Base-by-base conservation (phyloP, 2,329 filamentous ascomycete genomes). In the Ustilaginoidea virens region DNA sequence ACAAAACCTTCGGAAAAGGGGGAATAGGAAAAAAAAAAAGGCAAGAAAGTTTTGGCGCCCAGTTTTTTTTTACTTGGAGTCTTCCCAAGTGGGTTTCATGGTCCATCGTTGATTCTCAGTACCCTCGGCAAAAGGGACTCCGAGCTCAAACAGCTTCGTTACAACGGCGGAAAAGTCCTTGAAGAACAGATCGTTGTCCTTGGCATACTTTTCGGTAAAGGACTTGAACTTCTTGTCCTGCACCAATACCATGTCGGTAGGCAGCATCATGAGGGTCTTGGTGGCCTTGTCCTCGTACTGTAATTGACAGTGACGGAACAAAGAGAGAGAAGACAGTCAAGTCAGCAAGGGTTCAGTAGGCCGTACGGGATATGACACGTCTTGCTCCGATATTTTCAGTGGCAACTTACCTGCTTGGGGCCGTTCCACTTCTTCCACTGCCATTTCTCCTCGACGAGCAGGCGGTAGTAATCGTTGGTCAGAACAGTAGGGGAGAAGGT, bases 241-340 rank as follows among this genome's bases (percentile, higher is more conserved):
- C 48, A 92, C 60, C 32, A 96, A 65, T 32, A 78, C 79, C 59
- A 92, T 74, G 49, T 98, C 87, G 39, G 83, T 80, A 30, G 90
- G 90, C 55, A 98, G 64, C 87, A 98, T 96, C 90, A 98, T 96
- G 45, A 96, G 62, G 23, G 68, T 67, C 70, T 92, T 86, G 47
- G 77, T 82, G 48, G 65, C 71, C 61, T 80, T 80, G 60, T 96
- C 86, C 60, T 92, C 76, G 52, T 78, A 87, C 69, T 92, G 33
- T 87, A 34, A 5, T n/a, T n/a, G n/a, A n/a, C n/a, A n/a, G n/a
- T 24, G 22, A 24, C 14, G 7, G 22, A 10, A 10, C 22, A 20
- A 20, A 20, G 19, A 4, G 9, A 8, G 2, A 17, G 4, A 7
- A 5, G 5, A 4, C 10, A 10, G 3, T 16, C 17, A n/a, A 11